A percentile compares a stretch with the other conserved stretches of the same genome.
These are phyloP conservation scores for Aureobasidium uvarum DNA, from an alignment of 2,329 filamentous ascomycete genomes.

Conservation along the genomic window DNA sequence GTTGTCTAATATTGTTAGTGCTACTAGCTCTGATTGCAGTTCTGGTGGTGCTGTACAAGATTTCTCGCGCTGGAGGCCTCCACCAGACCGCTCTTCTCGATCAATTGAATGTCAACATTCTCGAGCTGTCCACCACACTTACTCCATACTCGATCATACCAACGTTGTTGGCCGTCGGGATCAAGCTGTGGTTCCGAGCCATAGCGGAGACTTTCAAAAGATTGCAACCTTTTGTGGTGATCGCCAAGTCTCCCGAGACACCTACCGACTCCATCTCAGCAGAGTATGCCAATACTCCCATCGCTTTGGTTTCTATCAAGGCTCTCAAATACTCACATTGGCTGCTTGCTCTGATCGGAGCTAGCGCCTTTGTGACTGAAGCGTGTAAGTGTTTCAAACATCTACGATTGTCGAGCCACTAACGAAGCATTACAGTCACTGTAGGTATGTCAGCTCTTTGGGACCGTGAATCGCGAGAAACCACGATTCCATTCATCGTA, in stretches of 20 bases:
- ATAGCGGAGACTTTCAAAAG: background rate
- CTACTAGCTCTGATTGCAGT: too few species aligned
- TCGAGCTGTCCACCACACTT: background rate
- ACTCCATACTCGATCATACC: conserved; percentile 2
- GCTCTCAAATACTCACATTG: conserved; percentile 6
- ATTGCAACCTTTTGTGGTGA: background rate
- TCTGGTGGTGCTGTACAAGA: too few species aligned
- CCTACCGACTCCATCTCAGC: background rate
- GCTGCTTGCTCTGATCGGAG: background rate
- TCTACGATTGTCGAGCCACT: background rate
- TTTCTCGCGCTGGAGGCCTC: too few species aligned
- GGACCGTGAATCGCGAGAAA: background rate
- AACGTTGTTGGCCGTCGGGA: background rate
- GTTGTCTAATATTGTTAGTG: too few species aligned
- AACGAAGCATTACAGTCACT: background rate
- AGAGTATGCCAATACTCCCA: conserved; percentile 3
- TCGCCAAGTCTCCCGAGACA: background rate
- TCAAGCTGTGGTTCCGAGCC: conserved; percentile 2
- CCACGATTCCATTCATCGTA: too few species aligned
- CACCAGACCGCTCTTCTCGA: too few species aligned
- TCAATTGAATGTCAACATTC: background rate
- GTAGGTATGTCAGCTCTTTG: conserved; percentile 11
- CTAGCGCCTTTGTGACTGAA: background rate
- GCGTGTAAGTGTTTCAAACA: background rate
- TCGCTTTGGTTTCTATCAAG: background rate